Conservation (phyloP, 2,329 filamentous ascomycete genomes). For the Penicillium corylophilum region DNA sequence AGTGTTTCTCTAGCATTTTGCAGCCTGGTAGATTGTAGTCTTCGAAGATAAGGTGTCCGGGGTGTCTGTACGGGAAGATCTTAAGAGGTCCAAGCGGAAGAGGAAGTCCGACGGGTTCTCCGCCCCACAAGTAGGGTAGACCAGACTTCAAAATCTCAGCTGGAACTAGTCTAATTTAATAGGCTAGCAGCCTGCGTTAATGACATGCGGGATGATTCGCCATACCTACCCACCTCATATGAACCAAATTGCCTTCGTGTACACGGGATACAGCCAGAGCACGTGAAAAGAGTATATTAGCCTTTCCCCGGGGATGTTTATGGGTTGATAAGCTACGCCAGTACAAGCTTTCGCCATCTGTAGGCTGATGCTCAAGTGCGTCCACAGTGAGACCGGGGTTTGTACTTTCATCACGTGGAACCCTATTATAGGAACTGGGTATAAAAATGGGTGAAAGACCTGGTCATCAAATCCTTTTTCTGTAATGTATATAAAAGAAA, state of each 20-base stretch:
- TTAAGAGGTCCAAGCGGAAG: neutral
- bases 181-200: neutral
- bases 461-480: no score
- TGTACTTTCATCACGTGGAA: no score
- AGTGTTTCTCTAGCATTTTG: neutral
- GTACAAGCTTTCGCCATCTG: no score
- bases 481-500: no score
- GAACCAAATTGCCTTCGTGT: neutral
- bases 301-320: neutral
- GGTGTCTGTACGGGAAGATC: neutral
- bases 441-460: no score
- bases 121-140: neutral
- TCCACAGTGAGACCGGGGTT: neutral
- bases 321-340: no score
- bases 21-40: neutral
- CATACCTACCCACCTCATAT: neutral
- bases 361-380: neutral
- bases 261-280: neutral
- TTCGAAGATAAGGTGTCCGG: neutral
- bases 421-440: no score
- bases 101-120: neutral
- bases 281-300: neutral
- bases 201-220: neutral
- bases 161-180: neutral
- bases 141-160: no score